phyloP scores from a whole-genome alignment of 1,284 basidiomycete species.

The Puccinia hordei region DNA sequence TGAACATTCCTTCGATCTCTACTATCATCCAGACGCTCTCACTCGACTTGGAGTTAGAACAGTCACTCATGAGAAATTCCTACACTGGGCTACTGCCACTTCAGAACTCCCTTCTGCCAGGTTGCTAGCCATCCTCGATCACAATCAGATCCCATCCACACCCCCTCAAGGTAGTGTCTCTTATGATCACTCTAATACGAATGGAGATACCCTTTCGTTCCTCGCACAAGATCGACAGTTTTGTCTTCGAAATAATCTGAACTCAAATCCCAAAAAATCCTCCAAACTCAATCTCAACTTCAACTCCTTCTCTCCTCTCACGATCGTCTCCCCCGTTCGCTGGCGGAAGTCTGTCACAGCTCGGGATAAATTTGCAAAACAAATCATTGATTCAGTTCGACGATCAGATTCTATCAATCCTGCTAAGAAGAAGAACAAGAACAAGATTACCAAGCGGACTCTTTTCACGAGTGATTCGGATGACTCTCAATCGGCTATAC shows the following conservation, averaged over 20 bases:
- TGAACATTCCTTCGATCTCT: slow-evolving; percentile 56
- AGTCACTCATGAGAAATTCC: slow-evolving; percentile 55
- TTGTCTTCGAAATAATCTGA: slow-evolving; percentile 53
- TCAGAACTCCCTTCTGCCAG: slow-evolving; percentile 55
- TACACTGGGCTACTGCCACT: slow-evolving; percentile 53
- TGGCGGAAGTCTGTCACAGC: slow-evolving; percentile 52
- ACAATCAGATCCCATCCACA: slow-evolving; percentile 47
- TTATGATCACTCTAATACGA: slow-evolving; percentile 54
- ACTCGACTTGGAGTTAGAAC: slow-evolving; percentile 55
- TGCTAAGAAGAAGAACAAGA: neutral
- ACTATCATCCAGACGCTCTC: slow-evolving; percentile 55
- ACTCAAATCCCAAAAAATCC: neutral
- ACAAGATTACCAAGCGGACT: neutral
- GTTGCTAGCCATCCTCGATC: slow-evolving; percentile 53
- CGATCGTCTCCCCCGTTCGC: slow-evolving; percentile 51
- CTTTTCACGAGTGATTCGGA: neutral
- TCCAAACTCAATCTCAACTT: slow-evolving; percentile 54
- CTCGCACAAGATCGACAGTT: slow-evolving; percentile 55
- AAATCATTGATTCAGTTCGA: slow-evolving; percentile 53
- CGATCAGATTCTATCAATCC: neutral
- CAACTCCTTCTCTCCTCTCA: slow-evolving; percentile 54
- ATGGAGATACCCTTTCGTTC: slow-evolving; percentile 53
- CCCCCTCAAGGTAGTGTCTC: slow-evolving; percentile 53
- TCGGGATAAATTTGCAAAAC: slow-evolving; percentile 55
- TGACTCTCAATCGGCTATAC: slow-evolving; percentile 15